A percentile compares a stretch with the other conserved stretches of the same genome.
Evolutionary conservation across 305 asterid species (phyloP).

Genomic region (Fraxinus sp.): DNA sequence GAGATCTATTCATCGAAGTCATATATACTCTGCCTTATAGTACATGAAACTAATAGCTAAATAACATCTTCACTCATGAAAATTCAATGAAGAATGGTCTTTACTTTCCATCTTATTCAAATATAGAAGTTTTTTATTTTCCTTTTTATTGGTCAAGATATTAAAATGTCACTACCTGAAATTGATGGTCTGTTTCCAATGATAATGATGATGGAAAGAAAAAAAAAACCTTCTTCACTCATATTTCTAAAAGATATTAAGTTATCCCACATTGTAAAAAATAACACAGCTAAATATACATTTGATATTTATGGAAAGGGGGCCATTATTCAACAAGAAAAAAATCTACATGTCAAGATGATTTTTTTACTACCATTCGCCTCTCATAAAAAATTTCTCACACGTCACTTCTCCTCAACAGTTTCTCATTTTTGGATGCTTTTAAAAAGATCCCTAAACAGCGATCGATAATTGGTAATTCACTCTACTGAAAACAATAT

Average conservation of each 20-base stretch:
- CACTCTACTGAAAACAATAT: neutral
- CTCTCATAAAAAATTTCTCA: neutral
- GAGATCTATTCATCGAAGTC: neutral
- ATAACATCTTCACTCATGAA: neutral
- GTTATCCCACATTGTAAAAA: neutral
- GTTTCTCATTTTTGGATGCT: neutral
- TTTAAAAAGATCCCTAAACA: neutral
- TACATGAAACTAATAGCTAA: conserved; percentile 13
- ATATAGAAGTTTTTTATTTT: neutral
- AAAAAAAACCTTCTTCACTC: neutral
- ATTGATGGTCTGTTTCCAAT: neutral
- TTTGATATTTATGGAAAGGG: neutral
- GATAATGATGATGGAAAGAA: neutral
- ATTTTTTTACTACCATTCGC: neutral
- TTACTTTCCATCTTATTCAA: neutral
- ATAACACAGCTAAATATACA: neutral
- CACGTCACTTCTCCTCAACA: neutral
- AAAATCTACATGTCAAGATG: neutral
- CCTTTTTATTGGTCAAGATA: neutral
- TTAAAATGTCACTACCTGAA: neutral
- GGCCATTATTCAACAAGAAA: neutral
- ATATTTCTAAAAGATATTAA: neutral
- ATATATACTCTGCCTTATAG: neutral
- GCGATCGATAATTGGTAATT: neutral
- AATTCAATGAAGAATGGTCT: neutral